phyloP scores from a whole-genome alignment of 257 asterid genomes.

The Handroanthus guayacan region DNA sequence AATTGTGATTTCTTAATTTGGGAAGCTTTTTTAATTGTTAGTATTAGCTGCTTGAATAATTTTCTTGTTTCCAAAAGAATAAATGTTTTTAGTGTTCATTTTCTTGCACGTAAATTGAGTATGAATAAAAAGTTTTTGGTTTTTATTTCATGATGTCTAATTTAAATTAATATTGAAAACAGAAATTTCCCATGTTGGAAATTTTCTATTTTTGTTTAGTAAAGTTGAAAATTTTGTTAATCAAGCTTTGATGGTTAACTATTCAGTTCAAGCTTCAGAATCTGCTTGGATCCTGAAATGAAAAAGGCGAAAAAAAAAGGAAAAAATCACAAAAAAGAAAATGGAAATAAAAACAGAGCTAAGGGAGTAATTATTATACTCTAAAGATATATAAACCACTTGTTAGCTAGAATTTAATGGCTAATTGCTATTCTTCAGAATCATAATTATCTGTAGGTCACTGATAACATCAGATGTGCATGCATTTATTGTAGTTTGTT shows the following conservation, averaged over 20 bases:
- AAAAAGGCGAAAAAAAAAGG: too few relatives aligned
- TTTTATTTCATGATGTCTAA: not conserved
- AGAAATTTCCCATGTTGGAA: not conserved
- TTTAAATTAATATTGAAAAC: not conserved
- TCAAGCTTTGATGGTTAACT: slow-evolving; percentile 1
- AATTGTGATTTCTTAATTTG: slow-evolving; percentile 20
- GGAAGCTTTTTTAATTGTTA: not conserved
- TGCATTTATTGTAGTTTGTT: slow-evolving; percentile 49
- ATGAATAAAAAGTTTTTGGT: not conserved
- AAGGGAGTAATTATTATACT: not conserved
- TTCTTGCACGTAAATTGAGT: too few relatives aligned
- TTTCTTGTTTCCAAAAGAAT: too few relatives aligned
- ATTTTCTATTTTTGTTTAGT: not conserved
- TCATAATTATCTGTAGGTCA: slow-evolving; percentile 11
- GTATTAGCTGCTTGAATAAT: slow-evolving; percentile 25
- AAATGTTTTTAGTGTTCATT: not conserved
- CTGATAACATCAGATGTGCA: slow-evolving; percentile 29
- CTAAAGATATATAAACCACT: not conserved
- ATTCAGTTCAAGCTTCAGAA: not conserved
- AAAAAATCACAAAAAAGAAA: not conserved
- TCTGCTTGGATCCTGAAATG: too few relatives aligned
- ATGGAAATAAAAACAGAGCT: not conserved
- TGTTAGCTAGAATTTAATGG: slow-evolving; percentile 16
- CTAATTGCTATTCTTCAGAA: not conserved
- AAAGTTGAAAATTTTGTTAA: not conserved